Evolutionary conservation across 495 filamentous ascomycete genomes (phyloP).

Genomic region (Trichoderma erinaceum): DNA sequence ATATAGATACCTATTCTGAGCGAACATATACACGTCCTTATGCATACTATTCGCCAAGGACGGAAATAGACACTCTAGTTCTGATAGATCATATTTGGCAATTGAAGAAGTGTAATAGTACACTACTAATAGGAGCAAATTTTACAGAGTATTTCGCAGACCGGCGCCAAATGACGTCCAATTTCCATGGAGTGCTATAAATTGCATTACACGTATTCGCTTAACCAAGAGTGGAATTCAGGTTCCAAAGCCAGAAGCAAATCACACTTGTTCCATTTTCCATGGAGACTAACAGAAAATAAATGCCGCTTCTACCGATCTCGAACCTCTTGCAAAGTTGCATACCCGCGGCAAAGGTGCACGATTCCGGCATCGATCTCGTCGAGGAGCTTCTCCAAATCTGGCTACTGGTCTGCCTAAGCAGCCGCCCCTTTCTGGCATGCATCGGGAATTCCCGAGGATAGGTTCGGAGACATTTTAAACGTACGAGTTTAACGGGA

Average conservation of each 20-base stretch:
- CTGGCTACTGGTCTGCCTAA: not conserved
- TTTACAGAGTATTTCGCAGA: not conserved
- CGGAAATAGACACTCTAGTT: too few species aligned
- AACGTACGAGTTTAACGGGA: too few species aligned
- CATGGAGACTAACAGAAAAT: not conserved
- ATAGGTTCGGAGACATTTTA: too few species aligned
- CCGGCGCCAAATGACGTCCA: not conserved
- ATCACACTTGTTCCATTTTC: not conserved
- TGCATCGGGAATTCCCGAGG: too few species aligned
- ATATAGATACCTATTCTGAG: too few species aligned
- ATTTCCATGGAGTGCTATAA: not conserved
- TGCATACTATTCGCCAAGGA: too few species aligned
- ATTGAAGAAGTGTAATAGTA: not conserved
- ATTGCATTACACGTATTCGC: not conserved
- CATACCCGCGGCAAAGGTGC: not conserved
- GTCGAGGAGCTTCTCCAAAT: not conserved
- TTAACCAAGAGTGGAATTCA: not conserved
- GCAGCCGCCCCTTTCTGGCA: not conserved
- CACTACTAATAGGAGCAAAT: not conserved
- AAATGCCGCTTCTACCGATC: not conserved
- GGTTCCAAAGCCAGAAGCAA: not conserved
- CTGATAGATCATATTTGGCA: not conserved
- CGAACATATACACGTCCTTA: too few species aligned
- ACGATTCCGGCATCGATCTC: not conserved
- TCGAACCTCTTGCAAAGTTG: not conserved